Base-by-base conservation (phyloP, 164 flowering plant genomes). In the Nymphaea colorata region DNA sequence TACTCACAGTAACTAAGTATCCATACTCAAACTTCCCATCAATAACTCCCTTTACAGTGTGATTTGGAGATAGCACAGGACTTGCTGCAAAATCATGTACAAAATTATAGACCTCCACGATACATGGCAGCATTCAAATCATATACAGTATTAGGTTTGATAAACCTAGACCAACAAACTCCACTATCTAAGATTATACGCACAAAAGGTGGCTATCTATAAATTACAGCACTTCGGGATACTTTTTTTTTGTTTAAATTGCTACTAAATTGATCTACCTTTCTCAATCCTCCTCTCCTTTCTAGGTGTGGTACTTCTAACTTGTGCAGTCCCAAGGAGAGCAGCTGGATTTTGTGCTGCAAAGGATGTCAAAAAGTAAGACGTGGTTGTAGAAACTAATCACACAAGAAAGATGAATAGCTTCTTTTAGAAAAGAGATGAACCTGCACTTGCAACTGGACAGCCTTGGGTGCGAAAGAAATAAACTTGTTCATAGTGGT, bases 1-100 rank as follows among this genome's bases (percentile, higher is more conserved):
- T 53, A 64, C 74, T 72, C 65, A 89, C 82, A 8, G 88, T 80
- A 18, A 89, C 84, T 4, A 92, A 51, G 77, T 92, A 92, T 15
- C 98, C 98, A 69, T 74, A 73, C 18, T 92, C 96, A 62, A 87
- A 88, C 73, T 89, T 89, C 65, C 82, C 91, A 79, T 92, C 92
- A 47, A 92, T 89, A 14, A 68, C 66, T 70, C 98, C 98, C 64
- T 73, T 72, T 59, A 89, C 79, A 17, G 76, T 72, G 73, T 72
- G 74, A 47, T 86, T 91, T 63, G 69, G 71, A 71, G 79, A 77
- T 74, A 80, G 44, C 17, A 68, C 69, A n/a, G 70, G 59, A 62
- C 10, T 70, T 60, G 44, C 94, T 85, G 81, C 64, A 61, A 61
- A 61, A 61, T 61, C 64, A 61, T 51, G 15, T 51, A 15, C 14